A percentile compares a stretch with the other conserved stretches of the same genome.
These are phyloP conservation scores for Powellomyces hirtus DNA, from an alignment of 192 early-diverging fungal genomes.

Conservation along the genomic window DNA sequence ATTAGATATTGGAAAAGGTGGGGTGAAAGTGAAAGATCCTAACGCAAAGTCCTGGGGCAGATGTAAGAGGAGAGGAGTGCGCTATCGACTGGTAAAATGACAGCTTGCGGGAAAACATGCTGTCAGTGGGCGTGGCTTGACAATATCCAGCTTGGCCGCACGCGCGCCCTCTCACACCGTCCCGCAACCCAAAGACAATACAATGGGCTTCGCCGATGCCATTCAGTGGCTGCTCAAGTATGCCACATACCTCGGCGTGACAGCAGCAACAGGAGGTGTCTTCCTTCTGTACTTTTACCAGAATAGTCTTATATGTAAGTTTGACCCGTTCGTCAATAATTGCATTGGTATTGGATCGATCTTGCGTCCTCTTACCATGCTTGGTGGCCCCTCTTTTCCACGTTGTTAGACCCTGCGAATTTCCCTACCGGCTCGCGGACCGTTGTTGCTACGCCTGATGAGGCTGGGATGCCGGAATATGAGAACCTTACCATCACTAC, in stretches of 20 bases:
- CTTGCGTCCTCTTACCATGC: background rate
- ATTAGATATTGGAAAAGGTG: no score
- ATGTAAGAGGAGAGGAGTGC: no score
- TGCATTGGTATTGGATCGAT: background rate
- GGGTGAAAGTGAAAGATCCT: no score
- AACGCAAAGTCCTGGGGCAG: no score
- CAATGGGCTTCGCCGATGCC: background rate
- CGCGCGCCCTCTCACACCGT: no score
- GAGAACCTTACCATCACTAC: slow-evolving; percentile 73
- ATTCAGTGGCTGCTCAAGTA: slow-evolving; percentile 3
- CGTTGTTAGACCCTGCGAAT: slow-evolving; percentile 5
- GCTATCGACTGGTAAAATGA: no score
- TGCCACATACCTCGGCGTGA: background rate
- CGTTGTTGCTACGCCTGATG: slow-evolving; percentile 41
- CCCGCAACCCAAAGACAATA: no score
- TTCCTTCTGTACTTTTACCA: slow-evolving; percentile 31
- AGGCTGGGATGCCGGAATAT: slow-evolving; percentile 45
- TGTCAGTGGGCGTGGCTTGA: no score
- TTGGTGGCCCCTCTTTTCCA: background rate
- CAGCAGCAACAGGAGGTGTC: slow-evolving; percentile 14
- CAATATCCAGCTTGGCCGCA: no score
- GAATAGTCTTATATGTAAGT: slow-evolving; percentile 37
- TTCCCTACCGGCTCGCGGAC: slow-evolving; percentile 49
- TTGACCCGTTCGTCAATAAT: background rate
- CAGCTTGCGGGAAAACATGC: no score